phyloP scores from a whole-genome alignment of 306 rosid species.

The Elaeagnus macrophylla region DNA sequence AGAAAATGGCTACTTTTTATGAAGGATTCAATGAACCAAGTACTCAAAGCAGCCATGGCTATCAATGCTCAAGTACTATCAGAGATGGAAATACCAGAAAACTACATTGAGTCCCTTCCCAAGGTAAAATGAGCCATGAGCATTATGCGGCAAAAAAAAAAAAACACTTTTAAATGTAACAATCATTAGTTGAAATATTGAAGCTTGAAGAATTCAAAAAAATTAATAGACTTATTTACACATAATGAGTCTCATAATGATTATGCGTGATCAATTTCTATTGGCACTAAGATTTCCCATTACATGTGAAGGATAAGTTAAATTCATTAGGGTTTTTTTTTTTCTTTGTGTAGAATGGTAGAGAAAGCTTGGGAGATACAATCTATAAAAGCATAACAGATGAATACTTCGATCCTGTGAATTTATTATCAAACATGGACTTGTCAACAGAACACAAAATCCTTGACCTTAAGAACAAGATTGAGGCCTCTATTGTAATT shows the following conservation, averaged over 20 bases:
- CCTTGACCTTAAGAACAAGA: conserved; percentile 69
- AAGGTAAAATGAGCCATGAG: conserved; percentile 37
- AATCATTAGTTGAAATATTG: no score
- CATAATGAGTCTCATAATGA: no score
- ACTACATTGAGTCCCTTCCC: conserved; percentile 81
- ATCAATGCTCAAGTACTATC: conserved; percentile 80
- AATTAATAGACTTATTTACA: no score
- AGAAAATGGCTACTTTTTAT: conserved; percentile 54
- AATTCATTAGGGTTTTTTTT: no score
- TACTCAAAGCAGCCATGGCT: conserved; percentile 92
- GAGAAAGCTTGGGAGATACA: conserved; percentile 72
- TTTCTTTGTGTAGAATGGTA: conserved; percentile 75
- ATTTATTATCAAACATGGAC: conserved; percentile 55
- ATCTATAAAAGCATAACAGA: conserved; percentile 62
- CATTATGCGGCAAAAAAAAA: no score
- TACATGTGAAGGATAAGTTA: no score
- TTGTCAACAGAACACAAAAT: conserved; percentile 74
- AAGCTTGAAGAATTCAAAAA: no score
- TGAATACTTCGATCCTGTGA: conserved; percentile 61
- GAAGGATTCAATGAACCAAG: conserved; percentile 70
- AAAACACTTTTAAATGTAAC: no score
- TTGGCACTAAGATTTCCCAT: no score
- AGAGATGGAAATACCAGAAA: conserved; percentile 78
- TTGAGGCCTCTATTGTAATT: conserved; percentile 85
- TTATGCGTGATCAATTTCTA: no score